Evolutionary conservation across 106 monocot species (phyloP).

Genomic region (Dendrobium officinale): DNA sequence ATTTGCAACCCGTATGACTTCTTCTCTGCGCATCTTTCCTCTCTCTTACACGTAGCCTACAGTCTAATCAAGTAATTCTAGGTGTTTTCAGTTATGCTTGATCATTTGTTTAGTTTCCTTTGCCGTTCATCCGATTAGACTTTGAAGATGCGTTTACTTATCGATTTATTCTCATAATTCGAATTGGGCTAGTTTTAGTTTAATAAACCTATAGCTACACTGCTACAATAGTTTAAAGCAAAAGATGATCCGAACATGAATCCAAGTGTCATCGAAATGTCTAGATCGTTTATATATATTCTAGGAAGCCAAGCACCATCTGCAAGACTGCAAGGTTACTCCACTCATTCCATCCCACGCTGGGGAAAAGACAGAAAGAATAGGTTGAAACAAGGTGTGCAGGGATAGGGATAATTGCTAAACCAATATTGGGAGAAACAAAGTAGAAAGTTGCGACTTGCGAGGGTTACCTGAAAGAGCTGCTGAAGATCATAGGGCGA

Average conservation of each 20-base stretch:
- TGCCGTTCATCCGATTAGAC: too few relatives aligned
- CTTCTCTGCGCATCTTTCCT: background rate
- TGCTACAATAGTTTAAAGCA: background rate
- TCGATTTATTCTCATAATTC: too few relatives aligned
- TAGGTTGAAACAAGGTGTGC: background rate
- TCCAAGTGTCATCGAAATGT: background rate
- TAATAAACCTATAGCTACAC: background rate
- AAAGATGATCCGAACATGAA: background rate
- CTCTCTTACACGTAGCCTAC: background rate
- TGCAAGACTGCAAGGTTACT: background rate
- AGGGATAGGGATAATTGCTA: background rate
- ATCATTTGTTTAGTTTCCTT: too few relatives aligned
- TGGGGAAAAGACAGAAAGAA: background rate
- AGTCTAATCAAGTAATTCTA: background rate
- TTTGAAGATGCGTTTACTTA: too few relatives aligned
- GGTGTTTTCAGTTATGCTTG: background rate
- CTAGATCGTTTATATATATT: background rate
- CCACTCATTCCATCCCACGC: background rate
- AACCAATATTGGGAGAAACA: background rate
- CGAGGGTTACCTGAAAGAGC: slow-evolving; percentile 51
- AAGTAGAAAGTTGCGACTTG: background rate
- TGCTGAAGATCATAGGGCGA: slow-evolving; percentile 45
- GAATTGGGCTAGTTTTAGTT: background rate
- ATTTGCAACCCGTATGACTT: background rate
- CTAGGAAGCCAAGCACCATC: background rate